A percentile compares a stretch with the other conserved stretches of the same genome.
Evolutionary conservation across 192 early-diverging fungal species (phyloP).

Genomic region (Jimgerdemannia flammicorona): DNA sequence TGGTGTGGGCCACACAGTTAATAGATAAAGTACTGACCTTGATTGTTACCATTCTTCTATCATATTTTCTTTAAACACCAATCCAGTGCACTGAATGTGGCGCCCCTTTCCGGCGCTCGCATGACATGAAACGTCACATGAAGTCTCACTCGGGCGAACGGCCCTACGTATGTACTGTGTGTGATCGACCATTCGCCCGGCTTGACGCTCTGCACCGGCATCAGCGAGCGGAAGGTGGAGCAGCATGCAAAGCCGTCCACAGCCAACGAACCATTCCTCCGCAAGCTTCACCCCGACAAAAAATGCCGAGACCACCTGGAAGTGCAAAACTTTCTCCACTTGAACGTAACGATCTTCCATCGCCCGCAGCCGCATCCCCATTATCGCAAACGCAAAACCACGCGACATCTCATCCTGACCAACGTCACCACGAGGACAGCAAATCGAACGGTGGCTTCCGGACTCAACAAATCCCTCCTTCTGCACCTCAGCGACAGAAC

Average conservation of each 20-base stretch:
- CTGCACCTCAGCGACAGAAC: conserved; percentile 1
- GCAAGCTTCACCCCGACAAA: conserved; percentile 4
- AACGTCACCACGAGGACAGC: background rate
- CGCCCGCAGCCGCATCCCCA: conserved; percentile 8
- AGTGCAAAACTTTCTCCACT: background rate
- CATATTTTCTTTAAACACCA: background rate
- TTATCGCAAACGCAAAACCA: background rate
- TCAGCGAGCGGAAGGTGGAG: conserved; percentile 43
- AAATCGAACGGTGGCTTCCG: conserved; percentile 1
- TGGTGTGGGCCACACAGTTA: conserved; percentile 11
- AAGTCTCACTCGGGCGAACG: conserved; percentile 75
- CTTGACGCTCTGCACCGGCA: conserved; percentile 80
- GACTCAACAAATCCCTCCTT: background rate
- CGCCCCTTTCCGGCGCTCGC: conserved; percentile 55
- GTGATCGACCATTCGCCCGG: conserved; percentile 78
- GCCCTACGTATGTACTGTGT: conserved; percentile 69
- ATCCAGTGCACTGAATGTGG: conserved; percentile 28
- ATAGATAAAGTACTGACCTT: background rate
- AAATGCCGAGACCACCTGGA: conserved; percentile 3
- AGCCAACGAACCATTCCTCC: conserved; percentile 15
- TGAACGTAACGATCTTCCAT: background rate
- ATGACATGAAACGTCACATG: conserved; percentile 89
- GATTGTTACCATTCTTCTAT: conserved; percentile 9
- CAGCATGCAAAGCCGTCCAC: conserved; percentile 23
- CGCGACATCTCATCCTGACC: background rate